Percentiles rank a stretch among this genome's conserved stretches.
Evolutionary conservation across 345 rosid species (phyloP).

Genomic region (Microthlaspi erraticum): DNA sequence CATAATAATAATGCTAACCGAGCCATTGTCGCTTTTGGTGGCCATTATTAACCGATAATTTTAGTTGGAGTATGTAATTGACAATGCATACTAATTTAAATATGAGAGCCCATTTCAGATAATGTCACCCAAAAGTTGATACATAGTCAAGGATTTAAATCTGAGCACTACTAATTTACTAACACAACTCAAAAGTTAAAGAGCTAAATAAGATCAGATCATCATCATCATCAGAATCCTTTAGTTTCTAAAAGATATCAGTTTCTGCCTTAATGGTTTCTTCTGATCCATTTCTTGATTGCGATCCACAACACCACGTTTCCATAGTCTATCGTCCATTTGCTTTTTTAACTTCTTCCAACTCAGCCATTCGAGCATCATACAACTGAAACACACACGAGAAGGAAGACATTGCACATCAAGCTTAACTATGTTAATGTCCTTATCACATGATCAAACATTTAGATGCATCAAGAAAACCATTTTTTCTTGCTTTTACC

Average conservation of each 20-base stretch:
- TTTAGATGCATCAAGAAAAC: background rate
- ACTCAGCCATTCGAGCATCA: background rate
- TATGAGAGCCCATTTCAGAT: too few species aligned
- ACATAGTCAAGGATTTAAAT: background rate
- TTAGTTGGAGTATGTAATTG: too few species aligned
- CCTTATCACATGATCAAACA: background rate
- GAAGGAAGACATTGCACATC: background rate
- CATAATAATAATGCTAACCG: too few species aligned
- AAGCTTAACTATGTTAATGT: background rate
- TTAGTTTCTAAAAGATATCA: background rate
- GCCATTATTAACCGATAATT: too few species aligned
- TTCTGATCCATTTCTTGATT: background rate
- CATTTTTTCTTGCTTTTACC: constrained; percentile 14
- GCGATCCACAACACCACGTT: too few species aligned
- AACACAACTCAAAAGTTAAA: background rate
- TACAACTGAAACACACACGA: constrained; percentile 4
- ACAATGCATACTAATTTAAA: too few species aligned
- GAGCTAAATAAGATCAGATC: background rate
- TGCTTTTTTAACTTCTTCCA: background rate
- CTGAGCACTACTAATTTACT: background rate
- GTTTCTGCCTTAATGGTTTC: background rate
- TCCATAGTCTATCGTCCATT: too few species aligned
- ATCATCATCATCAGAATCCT: background rate
- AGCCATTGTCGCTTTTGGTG: too few species aligned
- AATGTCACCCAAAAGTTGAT: background rate